Evolutionary conservation across 805 yeast species (phyloP), one percentile per base, ranked within the genome.

Genomic region (Teunomyces cretensis): DNA sequence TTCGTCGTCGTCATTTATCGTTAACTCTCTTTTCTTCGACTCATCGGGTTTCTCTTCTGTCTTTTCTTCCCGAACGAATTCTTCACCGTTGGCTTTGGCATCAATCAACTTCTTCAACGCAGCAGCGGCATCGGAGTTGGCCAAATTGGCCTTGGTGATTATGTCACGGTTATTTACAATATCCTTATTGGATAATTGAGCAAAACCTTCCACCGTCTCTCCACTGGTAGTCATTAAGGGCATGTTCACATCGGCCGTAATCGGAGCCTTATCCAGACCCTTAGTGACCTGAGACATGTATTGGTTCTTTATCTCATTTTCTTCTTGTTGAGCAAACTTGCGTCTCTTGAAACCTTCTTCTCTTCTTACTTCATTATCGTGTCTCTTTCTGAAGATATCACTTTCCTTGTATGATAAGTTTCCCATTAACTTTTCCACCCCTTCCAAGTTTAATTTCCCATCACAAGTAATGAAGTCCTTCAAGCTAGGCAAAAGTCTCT

Each of bases 391-490:
- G 67, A 94, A 88, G 40, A 94, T 88, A 6, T 76, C 84, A 42
- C 81, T 86, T 61, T 94, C 99, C 57, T 84, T 84, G 28, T 69
- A 58, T 7, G 92, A 87, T 33, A 94, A 71, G 17, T 75, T 79
- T 16, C 65, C 61, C 66, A 94, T 67, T 46, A 94, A 66, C 39
- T 74, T 73, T 54, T 91, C 96, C 4, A 89, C 96, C 42, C 88
- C 82, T 32, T 76, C 79, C 37, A 91, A 64, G 59, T 89, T 83
- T 41, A 94, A 76, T 13, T 74, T 73, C 33, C 99, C 99, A 64
- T 94, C 99, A 54, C 91, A 81, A 1, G 98, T 92, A 59, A 94
- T 76, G 62, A 84, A 94, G 15, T 87, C 86, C 42, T 79, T 81
- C 71, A 87, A 73, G 26, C 63, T 57, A 0, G 95, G 86, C 39